Conservation (phyloP, 441 rosid genomes). For the Populus trichocarpa region DNA sequence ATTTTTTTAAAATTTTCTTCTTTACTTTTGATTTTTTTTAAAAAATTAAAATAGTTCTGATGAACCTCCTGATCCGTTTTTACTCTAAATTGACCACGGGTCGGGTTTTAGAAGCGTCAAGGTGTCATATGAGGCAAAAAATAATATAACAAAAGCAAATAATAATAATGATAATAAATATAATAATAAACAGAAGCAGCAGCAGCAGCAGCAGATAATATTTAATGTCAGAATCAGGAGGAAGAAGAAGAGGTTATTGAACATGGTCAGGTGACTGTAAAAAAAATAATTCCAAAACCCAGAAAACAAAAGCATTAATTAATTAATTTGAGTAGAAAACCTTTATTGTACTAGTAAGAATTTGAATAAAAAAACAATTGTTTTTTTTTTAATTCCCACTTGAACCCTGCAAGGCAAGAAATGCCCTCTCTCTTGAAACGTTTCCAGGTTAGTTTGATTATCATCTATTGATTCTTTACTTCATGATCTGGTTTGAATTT, state of each 20-base stretch:
- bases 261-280: slow-evolving; percentile 26
- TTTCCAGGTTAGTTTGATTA: slow-evolving; percentile 39
- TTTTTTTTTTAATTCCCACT: not conserved
- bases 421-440: slow-evolving; percentile 28
- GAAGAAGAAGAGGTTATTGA: slow-evolving; percentile 10
- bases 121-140: not conserved
- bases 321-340: not conserved
- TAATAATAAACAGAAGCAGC: not conserved
- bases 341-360: not conserved
- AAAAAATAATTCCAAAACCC: not conserved
- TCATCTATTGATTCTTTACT: not conserved
- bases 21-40: too few relatives aligned
- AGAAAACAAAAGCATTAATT: not conserved
- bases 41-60: too few relatives aligned
- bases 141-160: not conserved
- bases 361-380: not conserved
- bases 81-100: not conserved
- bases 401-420: slow-evolving; percentile 19
- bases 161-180: not conserved
- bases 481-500: slow-evolving; percentile 15
- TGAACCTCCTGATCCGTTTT: too few relatives aligned
- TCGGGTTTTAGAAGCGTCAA: not conserved
- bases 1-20: too few relatives aligned
- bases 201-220: not conserved
- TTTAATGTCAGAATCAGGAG: slow-evolving; percentile 3